Percentiles rank a stretch among this genome's conserved stretches.
phyloP scores from a whole-genome alignment of 345 rosid genomes.

The Ceriops decandra region DNA sequence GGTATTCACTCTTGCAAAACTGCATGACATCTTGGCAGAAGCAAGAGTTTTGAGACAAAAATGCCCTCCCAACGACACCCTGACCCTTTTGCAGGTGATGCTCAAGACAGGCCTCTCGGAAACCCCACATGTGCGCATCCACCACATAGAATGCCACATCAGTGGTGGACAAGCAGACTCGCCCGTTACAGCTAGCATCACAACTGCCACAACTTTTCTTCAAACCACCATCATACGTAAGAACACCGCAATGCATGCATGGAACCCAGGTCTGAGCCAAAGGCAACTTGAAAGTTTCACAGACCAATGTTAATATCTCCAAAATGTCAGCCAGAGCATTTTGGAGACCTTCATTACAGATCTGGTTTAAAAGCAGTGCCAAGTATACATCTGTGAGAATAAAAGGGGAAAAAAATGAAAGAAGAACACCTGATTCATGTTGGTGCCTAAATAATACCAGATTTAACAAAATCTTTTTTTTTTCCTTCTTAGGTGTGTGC shows the following conservation, averaged over 20 bases:
- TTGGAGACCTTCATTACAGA: slow-evolving; percentile 83
- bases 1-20: slow-evolving; percentile 84
- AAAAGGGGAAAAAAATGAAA: slow-evolving; percentile 35
- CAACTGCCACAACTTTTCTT: slow-evolving; percentile 85
- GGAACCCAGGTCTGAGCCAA: slow-evolving; percentile 99
- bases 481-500: background rate
- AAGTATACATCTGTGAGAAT: slow-evolving; percentile 40
- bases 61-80: slow-evolving; percentile 89
- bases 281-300: slow-evolving; percentile 84
- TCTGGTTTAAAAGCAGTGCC: slow-evolving; percentile 58
- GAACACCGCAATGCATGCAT: slow-evolving; percentile 81
- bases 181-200: slow-evolving; percentile 85
- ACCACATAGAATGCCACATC: slow-evolving; percentile 83
- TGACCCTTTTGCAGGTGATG: slow-evolving; percentile 96
- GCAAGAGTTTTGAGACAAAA: slow-evolving; percentile 64
- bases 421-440: slow-evolving; percentile 20
- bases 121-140: slow-evolving; percentile 94
- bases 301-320: slow-evolving; percentile 77
- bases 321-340: slow-evolving; percentile 84
- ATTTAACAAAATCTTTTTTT: slow-evolving; percentile 15
- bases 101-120: slow-evolving; percentile 85
- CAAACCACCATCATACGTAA: slow-evolving; percentile 81
- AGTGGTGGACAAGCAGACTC: slow-evolving; percentile 88
- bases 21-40: slow-evolving; percentile 68
- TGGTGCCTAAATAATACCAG: slow-evolving; percentile 29